phyloP scores from a whole-genome alignment of 192 early-diverging fungal genomes.

The Phycomyces nitens region DNA sequence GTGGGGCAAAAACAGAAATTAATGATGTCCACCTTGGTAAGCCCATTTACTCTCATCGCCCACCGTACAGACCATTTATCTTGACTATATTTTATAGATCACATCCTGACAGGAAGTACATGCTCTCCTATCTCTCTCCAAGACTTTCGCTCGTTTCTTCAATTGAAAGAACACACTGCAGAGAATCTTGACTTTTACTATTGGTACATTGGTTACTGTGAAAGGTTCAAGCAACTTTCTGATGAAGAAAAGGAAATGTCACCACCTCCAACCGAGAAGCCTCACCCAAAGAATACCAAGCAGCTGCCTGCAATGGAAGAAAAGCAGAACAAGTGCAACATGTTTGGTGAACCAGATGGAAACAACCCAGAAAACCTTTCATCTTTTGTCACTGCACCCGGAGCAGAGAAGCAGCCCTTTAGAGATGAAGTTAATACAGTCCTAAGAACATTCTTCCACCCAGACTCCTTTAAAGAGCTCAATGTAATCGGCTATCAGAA shows the following conservation, averaged over 20 bases:
- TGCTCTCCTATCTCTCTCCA: conserved; percentile 24
- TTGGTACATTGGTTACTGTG: conserved; percentile 22
- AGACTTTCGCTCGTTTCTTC: conserved; percentile 20
- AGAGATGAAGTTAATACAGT: conserved; percentile 26
- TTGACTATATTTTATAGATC: neutral
- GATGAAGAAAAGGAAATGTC: conserved; percentile 4
- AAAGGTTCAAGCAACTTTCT: conserved; percentile 13
- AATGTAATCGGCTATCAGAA: conserved; percentile 11
- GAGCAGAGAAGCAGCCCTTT: conserved; percentile 18
- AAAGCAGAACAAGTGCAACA: neutral
- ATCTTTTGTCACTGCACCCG: neutral
- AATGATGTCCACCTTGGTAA: conserved; percentile 21
- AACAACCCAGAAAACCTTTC: conserved; percentile 6
- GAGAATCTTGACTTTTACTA: conserved; percentile 31
- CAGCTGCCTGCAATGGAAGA: conserved; percentile 4
- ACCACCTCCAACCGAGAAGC: conserved; percentile 18
- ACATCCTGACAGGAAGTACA: conserved; percentile 21
- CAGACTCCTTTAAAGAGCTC: conserved; percentile 23
- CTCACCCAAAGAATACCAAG: neutral
- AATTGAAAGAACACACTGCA: conserved; percentile 26
- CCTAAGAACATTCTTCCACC: conserved; percentile 25
- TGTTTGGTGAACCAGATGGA: neutral
- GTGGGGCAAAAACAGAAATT: conserved; percentile 6
- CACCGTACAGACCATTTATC: no score
- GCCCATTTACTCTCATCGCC: neutral